Evolutionary conservation across 2,329 filamentous ascomycete genomes (phyloP), one percentile per base, ranked within the genome.

Genomic region (Alternaria postmessia): DNA sequence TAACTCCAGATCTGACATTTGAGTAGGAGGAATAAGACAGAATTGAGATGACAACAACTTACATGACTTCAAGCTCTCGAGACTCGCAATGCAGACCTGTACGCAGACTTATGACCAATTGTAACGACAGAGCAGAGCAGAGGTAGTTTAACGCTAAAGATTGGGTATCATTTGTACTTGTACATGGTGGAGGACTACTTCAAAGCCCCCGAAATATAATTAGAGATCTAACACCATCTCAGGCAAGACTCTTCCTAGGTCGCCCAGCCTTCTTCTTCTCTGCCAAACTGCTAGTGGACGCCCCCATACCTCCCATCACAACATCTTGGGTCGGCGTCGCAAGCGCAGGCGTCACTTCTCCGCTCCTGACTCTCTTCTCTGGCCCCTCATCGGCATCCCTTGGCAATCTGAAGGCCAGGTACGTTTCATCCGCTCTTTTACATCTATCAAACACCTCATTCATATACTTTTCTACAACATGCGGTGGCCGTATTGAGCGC

Each of bases 351-450:
- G 68, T 73, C 4, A 46, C 70, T 54, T 70, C 69, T 2, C 64
- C 65, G 41, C 64, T 72, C 42, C 67, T 67, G 3, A 47, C 34
- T 24, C 57, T 59, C 43, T 67, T 67, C 46, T 65, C 64, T 24
- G 56, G 62, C 43, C 20, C 48, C 16, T 79, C 78, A 47, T 68
- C 34, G 61, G 75, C 57, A n/a, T 78, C 73, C 44, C 69, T 71
- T 3, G 87, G 87, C 49, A 89, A 73, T 49, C 84, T 81, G 54
- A 87, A 78, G 1, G 86, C 86, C 8, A 89, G 78, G 70, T 84
- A 85, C 5, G 83, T 83, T 57, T 84, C 82, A 4, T 86, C 84
- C 0, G 85, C 86, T 16, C 85, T 79, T 61, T 83, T 81, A 52
- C 85, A 85, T 4, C 82, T 82, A 64, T 85, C 82, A 80, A 89